These are phyloP conservation scores for Fomitopsis palustris DNA, from an alignment of 1,284 basidiomycete genomes.

Conservation along the genomic window DNA sequence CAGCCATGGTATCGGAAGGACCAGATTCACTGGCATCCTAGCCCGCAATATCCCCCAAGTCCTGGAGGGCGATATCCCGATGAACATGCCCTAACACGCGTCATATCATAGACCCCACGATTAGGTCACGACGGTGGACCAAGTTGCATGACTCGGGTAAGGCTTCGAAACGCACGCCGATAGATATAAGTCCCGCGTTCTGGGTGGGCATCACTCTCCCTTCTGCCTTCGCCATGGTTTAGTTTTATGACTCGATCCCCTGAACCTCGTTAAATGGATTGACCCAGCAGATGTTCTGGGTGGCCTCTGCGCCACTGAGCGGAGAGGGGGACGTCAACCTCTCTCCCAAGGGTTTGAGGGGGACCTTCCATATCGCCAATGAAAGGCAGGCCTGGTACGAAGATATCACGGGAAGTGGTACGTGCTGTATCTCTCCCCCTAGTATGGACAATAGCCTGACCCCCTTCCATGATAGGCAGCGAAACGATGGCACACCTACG, in stretches of 20 bases:
- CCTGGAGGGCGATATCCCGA: no score
- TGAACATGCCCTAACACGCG: no score
- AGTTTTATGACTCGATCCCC: constrained; percentile 39
- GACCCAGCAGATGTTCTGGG: constrained; percentile 52
- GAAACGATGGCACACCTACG: constrained; percentile 55
- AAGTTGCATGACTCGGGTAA: no score
- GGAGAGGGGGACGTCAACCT: constrained; percentile 49
- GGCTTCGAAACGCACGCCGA: no score
- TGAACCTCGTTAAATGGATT: constrained; percentile 43
- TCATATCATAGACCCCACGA: no score
- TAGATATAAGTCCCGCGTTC: no score
- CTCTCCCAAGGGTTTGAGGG: constrained; percentile 48
- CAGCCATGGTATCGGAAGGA: no score
- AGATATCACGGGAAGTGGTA: constrained; percentile 52
- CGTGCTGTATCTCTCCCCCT: constrained; percentile 12
- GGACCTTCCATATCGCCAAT: constrained; percentile 46
- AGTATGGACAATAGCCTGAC: no score
- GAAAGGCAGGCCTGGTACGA: constrained; percentile 51
- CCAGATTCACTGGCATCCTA: no score
- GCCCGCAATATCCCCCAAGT: no score
- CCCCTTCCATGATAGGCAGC: constrained; percentile 31
- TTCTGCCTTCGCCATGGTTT: background rate
- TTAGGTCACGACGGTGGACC: no score
- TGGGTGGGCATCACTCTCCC: background rate
- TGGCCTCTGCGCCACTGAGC: constrained; percentile 50